Evolutionary conservation across 768 basidiomycete genomes (phyloP), one percentile per base, ranked within the genome.

Genomic region (Russula griseocarnosa): DNA sequence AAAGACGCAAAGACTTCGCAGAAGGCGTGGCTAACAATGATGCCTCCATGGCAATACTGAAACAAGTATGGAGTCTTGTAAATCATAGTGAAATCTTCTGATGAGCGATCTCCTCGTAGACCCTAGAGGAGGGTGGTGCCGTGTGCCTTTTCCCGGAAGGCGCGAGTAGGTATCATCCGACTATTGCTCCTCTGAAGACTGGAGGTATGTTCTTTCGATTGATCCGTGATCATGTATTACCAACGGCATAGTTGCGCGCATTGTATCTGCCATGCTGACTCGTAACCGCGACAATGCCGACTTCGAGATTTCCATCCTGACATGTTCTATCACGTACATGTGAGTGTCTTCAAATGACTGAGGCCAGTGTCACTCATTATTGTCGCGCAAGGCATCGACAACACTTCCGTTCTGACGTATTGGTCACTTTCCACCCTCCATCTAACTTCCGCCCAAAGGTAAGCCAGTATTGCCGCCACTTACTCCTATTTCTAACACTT

Each of bases 101-200:
- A 61, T 60, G 8, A 46, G 47, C 24, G 5, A 6, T 22, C 63
- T 65, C 57, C 62, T 59, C 63, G 36, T 65, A 93, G 90, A 89
- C 87, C 5, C 75, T 92, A 36, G 88, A 89, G 71, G 64, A 77
- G 11, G 91, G 91, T 10, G 89, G 92, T 70, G 88, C 89, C 18
- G 81, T 92, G 3, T 92, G 89, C 70, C 69, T 94, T 60, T 94
- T 94, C 69, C 92, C 92, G 3, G 93, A 94, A 75, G 94, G 93
- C 1, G 82, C 86, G 76, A 92, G 90, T 70, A 79, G 91, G 50
- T 95, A 87, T 73, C 88, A 90, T 68, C 90, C 92, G 0, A 86
- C 83, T n/a, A 88, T 95, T 58, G 89, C 92, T 4, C 90, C 92
- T 3, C 73, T 95, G 56, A 92, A 92, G 73, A 93, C 92, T 11